Conservation (phyloP, 441 rosid species). For the Gossypium davidsonii region DNA sequence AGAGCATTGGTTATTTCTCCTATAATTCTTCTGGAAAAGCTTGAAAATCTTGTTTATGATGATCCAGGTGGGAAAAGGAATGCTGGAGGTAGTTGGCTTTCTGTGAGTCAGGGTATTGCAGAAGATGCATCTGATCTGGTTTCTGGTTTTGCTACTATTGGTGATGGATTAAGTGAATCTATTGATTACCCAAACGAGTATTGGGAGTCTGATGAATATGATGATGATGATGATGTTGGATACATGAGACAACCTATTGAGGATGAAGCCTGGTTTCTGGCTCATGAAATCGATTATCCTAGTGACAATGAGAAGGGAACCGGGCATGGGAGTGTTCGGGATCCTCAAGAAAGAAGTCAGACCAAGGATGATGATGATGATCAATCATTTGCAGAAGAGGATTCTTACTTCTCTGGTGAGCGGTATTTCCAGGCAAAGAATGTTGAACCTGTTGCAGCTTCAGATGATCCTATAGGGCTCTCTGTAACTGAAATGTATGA, state of each 20-base stretch:
- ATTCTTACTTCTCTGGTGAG: conserved; percentile 85
- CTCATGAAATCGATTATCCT: conserved; percentile 96
- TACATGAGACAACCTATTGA: conserved; percentile 95
- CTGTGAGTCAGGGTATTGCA: conserved; percentile 92
- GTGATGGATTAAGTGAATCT: conserved; percentile 92
- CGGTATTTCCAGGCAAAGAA: conserved; percentile 60
- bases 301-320: conserved; percentile 95
- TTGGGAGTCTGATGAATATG: conserved; percentile 99
- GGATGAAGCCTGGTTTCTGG: conserved; percentile 95
- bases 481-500: conserved; percentile 58
- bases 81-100: conserved; percentile 90
- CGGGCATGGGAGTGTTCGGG: conserved; percentile 70
- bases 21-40: background rate
- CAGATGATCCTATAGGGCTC: conserved; percentile 62
- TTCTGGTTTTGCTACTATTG: conserved; percentile 95
- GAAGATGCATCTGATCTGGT: conserved; percentile 95
- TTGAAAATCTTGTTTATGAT: conserved; percentile 16
- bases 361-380: conserved; percentile 80
- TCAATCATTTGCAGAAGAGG: conserved; percentile 88
- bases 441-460: conserved; percentile 49
- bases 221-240: conserved; percentile 93
- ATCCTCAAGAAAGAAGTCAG: conserved; percentile 57
- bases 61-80: conserved; percentile 68
- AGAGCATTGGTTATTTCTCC: conserved; percentile 1
- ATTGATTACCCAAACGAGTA: conserved; percentile 82